Percentiles rank a stretch among this genome's conserved stretches.
phyloP scores from a whole-genome alignment of 306 rosid genomes.

The Quercus aquifolioides region DNA sequence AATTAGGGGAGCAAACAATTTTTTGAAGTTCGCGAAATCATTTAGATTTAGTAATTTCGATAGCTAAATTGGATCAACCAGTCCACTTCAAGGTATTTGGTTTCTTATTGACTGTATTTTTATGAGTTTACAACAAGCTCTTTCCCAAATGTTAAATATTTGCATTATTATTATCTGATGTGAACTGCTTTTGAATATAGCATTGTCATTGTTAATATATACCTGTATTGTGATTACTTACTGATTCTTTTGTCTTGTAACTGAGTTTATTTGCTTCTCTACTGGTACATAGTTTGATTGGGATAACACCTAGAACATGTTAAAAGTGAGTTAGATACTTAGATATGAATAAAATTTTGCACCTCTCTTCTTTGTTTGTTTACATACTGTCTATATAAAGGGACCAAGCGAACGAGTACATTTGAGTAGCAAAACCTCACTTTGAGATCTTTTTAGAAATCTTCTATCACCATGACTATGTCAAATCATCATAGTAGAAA shows the following conservation, averaged over 20 bases:
- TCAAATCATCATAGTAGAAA: no score
- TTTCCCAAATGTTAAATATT: constrained; percentile 21
- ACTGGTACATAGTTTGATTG: not conserved
- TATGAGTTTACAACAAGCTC: constrained; percentile 26
- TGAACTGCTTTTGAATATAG: not conserved
- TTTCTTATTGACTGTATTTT: constrained; percentile 16
- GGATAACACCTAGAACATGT: not conserved
- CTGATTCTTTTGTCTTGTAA: no score
- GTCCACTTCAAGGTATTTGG: constrained; percentile 20
- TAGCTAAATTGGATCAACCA: constrained; percentile 29
- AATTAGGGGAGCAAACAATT: constrained; percentile 85
- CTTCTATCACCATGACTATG: no score
- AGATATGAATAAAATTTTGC: not conserved
- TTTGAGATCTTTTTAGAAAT: not conserved
- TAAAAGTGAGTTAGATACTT: not conserved
- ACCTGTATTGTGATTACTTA: no score
- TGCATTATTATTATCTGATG: not conserved
- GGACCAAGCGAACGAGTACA: not conserved
- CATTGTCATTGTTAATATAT: not conserved
- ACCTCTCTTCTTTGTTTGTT: no score
- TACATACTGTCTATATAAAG: not conserved
- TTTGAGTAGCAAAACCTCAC: not conserved
- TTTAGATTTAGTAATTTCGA: constrained; percentile 11
- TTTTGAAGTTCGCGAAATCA: constrained; percentile 27
- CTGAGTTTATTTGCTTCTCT: no score